Percentiles rank a stretch among this genome's conserved stretches.
Evolutionary conservation across 768 basidiomycete species (phyloP).

Genomic region (Pisolithus tinctorius): DNA sequence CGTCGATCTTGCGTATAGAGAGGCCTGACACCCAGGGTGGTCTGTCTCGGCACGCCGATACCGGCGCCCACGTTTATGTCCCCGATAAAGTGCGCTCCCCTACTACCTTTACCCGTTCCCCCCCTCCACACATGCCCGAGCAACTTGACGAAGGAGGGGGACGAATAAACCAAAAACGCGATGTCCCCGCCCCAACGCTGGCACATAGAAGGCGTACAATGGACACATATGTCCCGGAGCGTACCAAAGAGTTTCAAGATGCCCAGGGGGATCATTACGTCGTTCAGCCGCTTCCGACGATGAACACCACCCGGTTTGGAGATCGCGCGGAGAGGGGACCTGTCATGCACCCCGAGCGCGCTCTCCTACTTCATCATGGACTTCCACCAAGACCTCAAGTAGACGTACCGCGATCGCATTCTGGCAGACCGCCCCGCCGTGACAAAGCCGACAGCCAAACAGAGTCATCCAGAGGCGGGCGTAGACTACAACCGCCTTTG

Average conservation of each 20-base stretch:
- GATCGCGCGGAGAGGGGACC: constrained; percentile 6
- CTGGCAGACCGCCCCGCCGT: constrained; percentile 15
- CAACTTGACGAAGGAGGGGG: constrained; percentile 1
- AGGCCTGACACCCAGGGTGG: neutral
- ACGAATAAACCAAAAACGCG: constrained; percentile 1
- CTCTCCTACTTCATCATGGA: constrained; percentile 23
- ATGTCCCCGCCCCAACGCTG: constrained; percentile 1
- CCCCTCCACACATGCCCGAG: neutral
- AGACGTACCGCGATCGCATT: constrained; percentile 6
- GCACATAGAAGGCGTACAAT: constrained; percentile 2
- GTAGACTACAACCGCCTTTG: constrained; percentile 4
- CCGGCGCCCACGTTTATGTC: constrained; percentile 1
- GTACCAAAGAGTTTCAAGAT: constrained; percentile 8
- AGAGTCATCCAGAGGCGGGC: constrained; percentile 8
- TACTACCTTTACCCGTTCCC: neutral
- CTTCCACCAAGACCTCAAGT: constrained; percentile 24
- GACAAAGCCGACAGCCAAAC: constrained; percentile 14
- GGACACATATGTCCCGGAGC: constrained; percentile 9
- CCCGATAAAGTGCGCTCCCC: constrained; percentile 2
- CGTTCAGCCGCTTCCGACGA: constrained; percentile 1
- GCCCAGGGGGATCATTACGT: constrained; percentile 1
- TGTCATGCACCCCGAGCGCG: constrained; percentile 27
- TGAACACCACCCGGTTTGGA: constrained; percentile 8
- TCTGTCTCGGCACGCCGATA: constrained; percentile 11
- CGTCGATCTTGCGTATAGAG: constrained; percentile 17